Percentiles rank a stretch among this genome's conserved stretches.
Evolutionary conservation across 2,329 filamentous ascomycete species (phyloP).

Genomic region (Bretziella fagacearum): DNA sequence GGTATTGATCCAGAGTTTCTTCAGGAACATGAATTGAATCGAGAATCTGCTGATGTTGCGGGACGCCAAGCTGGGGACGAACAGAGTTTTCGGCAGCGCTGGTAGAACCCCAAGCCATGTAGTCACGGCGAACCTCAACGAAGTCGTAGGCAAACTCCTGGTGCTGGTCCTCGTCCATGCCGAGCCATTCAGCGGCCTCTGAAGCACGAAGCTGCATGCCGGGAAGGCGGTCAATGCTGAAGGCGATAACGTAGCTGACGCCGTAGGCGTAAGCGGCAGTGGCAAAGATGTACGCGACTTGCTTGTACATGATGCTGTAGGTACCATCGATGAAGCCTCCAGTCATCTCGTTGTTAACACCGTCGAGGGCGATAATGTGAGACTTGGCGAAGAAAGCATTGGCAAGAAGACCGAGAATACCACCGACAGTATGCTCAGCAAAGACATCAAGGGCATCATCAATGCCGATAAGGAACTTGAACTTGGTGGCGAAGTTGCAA

Average conservation of each 20-base stretch:
- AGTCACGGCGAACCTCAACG: constrained; percentile 74
- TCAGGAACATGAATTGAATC: background rate
- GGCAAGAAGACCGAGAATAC: constrained; percentile 53
- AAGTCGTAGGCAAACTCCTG: constrained; percentile 85
- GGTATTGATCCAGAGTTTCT: background rate
- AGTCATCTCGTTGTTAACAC: constrained; percentile 49
- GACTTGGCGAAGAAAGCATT: constrained; percentile 55
- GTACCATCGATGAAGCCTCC: constrained; percentile 65
- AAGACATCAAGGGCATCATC: constrained; percentile 58
- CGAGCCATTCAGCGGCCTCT: constrained; percentile 67
- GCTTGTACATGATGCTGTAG: constrained; percentile 59
- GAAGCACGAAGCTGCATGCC: constrained; percentile 64
- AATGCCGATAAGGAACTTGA: constrained; percentile 46
- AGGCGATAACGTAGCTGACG: constrained; percentile 57
- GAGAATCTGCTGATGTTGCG: background rate
- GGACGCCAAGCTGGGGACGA: background rate
- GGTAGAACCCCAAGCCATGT: constrained; percentile 77
- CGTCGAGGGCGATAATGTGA: constrained; percentile 58
- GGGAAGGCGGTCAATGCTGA: constrained; percentile 56
- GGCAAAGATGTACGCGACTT: constrained; percentile 59
- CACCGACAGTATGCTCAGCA: constrained; percentile 53
- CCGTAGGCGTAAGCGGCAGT: constrained; percentile 52
- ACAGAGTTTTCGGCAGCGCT: constrained; percentile 25
- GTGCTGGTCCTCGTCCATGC: constrained; percentile 81
- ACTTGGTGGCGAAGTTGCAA: constrained; percentile 53